Evolutionary conservation across 768 basidiomycete genomes (phyloP).

Genomic region (Mycena vulgaris): DNA sequence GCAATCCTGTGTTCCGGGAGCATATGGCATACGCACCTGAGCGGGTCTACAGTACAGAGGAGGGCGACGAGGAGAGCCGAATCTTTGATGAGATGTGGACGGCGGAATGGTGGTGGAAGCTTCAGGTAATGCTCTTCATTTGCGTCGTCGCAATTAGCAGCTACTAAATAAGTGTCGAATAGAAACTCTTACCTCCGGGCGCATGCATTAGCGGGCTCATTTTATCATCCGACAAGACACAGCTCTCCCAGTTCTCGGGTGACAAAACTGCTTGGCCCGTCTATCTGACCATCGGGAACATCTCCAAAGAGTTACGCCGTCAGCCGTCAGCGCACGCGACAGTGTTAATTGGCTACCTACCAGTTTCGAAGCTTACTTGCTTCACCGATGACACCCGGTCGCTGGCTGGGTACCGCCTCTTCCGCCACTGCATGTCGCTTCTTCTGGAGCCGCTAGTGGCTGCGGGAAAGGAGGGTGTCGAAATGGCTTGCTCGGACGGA

Average conservation of each 20-base stretch:
- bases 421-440: slow-evolving; percentile 49
- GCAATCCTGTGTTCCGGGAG: background rate
- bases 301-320: too few species aligned
- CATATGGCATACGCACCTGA: slow-evolving; percentile 44
- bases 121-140: slow-evolving; percentile 41
- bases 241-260: slow-evolving; percentile 44
- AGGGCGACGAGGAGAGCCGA: slow-evolving; percentile 4
- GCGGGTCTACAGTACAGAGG: slow-evolving; percentile 29
- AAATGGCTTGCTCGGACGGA: slow-evolving; percentile 45
- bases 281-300: slow-evolving; percentile 48
- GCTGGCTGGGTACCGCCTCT: slow-evolving; percentile 44
- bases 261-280: slow-evolving; percentile 39
- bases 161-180: background rate
- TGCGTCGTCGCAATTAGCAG: background rate
- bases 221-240: slow-evolving; percentile 52
- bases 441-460: slow-evolving; percentile 40
- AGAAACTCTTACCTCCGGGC: slow-evolving; percentile 15
- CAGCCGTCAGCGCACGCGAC: slow-evolving; percentile 44
- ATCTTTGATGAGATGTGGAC: slow-evolving; percentile 46
- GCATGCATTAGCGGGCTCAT: slow-evolving; percentile 45
- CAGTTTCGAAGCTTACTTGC: slow-evolving; percentile 49
- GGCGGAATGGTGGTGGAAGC: slow-evolving; percentile 47
- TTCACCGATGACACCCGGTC: slow-evolving; percentile 35
- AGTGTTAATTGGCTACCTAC: slow-evolving; percentile 52
- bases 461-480: slow-evolving; percentile 45